Base-by-base conservation (phyloP, 1,139 yeast species). In the Geotrichum citri-aurantii region DNA sequence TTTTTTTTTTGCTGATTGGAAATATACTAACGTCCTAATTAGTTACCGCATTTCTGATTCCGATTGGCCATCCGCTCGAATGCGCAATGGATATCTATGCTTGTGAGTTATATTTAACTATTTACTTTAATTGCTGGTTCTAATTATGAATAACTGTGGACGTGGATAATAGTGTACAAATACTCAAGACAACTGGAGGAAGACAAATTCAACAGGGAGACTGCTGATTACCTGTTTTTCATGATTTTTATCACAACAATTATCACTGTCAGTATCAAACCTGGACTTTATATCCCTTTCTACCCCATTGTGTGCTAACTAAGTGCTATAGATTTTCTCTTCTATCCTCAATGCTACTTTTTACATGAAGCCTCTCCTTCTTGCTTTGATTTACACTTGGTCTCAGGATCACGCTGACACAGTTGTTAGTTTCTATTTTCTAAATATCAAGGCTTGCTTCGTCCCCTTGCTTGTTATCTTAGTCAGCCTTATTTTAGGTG, bases 351-450 rank as follows among this genome's bases (percentile, higher is more conserved):
- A 64, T n/a, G 69, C 66, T 2, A 55, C 62, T n/a, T 60, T 62
- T 21, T 69, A 66, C 55, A 55, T 65, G 50, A 63, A 69, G 10
- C 66, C 70, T 12, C 55, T 68, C 46, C 52, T 61, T 19, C 59
- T 67, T 56, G 75, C 77, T 2, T 54, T 75, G 56, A 61, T 71
- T 1, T 74, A 73, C 60, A 73, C 76, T 2, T 67, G 75, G 72
- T 71, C 74, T 10, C 77, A 75, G 62, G 73, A 71, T 33, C 65
- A 68, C 51, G 71, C 72, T 14, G 64, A 68, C 47, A 64, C 63
- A 24, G 65, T 59, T 47, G 71, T 66, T 40, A 64, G 63, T 19
- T 68, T 73, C 49, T 61, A 66, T 53, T 69, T 75, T 53, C 61
- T 75, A 56, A 65, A 65, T 26, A 60, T 73, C 56, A 66, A 68